A percentile compares a stretch with the other conserved stretches of the same genome.
These are phyloP conservation scores for Bacterosira constricta DNA, from an alignment of 108 stramenopile species.

Conservation along the genomic window DNA sequence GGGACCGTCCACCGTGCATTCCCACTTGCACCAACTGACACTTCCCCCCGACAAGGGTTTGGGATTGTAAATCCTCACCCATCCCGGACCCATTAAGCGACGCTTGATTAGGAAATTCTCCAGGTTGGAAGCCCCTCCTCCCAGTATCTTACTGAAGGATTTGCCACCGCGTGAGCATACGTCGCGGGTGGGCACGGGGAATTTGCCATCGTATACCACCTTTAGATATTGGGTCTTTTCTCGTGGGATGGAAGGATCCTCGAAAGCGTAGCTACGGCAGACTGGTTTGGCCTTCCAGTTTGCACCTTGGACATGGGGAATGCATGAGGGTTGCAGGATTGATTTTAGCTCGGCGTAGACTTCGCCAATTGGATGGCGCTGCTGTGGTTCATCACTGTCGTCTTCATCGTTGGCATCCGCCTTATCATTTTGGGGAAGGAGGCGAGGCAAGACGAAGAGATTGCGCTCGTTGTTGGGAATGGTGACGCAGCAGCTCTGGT, in stretches of 20 bases:
- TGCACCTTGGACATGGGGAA: conserved; percentile 76
- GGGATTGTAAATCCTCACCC: conserved; percentile 90
- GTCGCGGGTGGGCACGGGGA: conserved; percentile 66
- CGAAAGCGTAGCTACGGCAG: conserved; percentile 94
- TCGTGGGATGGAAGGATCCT: conserved; percentile 90
- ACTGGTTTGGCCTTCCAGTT: conserved; percentile 90
- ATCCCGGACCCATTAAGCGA: conserved; percentile 97
- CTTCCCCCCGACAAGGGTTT: conserved; percentile 4
- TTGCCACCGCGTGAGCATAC: conserved; percentile 80
- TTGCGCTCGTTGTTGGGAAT: conserved; percentile 85
- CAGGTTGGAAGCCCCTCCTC: conserved; percentile 78
- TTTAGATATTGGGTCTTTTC: conserved; percentile 95
- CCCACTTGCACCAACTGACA: conserved; percentile 92
- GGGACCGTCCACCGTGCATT: conserved; percentile 78
- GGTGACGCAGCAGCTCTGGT: conserved; percentile 86
- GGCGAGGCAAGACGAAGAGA: conserved; percentile 92
- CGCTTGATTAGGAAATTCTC: conserved; percentile 97
- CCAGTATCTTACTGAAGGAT: conserved; percentile 88
- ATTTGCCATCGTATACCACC: conserved; percentile 93
- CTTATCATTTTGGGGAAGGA: conserved; percentile 1
- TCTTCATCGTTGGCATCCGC: not conserved
- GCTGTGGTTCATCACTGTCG: conserved; percentile 28
- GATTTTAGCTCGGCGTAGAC: conserved; percentile 86
- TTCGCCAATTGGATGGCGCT: conserved; percentile 59
- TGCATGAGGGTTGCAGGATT: conserved; percentile 74